phyloP scores from a whole-genome alignment of 441 rosid species.

The Theobroma grandiflorum region DNA sequence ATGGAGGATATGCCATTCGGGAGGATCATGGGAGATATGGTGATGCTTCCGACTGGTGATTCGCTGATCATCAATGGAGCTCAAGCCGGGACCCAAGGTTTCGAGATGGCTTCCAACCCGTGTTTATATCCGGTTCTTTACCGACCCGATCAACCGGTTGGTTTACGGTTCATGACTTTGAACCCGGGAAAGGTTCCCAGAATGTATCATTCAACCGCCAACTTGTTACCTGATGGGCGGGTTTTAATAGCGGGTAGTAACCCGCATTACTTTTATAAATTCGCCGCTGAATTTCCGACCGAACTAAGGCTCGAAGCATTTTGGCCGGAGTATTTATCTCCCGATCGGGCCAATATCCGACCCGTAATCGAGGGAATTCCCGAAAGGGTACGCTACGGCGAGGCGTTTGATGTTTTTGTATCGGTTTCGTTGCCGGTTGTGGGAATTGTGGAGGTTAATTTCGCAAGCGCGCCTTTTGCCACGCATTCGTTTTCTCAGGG shows the following conservation, averaged over 20 bases:
- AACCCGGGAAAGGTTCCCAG: constrained; percentile 68
- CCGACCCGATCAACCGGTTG: constrained; percentile 65
- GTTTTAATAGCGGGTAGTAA: constrained; percentile 73
- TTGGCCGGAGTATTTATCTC: constrained; percentile 70
- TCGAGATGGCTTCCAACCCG: constrained; percentile 69
- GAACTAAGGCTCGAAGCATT: constrained; percentile 71
- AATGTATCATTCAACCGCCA: constrained; percentile 78
- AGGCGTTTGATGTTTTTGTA: constrained; percentile 53
- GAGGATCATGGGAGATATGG: constrained; percentile 79
- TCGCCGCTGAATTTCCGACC: constrained; percentile 54
- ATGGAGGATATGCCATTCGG: constrained; percentile 75
- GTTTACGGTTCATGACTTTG: constrained; percentile 71
- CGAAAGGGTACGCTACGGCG: constrained; percentile 64
- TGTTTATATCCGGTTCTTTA: constrained; percentile 65
- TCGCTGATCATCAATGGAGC: constrained; percentile 72
- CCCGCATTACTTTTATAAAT: constrained; percentile 69
- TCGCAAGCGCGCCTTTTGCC: constrained; percentile 68
- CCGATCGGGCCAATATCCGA: constrained; percentile 66
- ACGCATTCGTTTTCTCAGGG: constrained; percentile 81
- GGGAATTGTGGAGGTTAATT: constrained; percentile 65
- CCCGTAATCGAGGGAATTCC: constrained; percentile 60
- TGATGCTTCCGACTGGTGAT: constrained; percentile 67
- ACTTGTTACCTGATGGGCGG: constrained; percentile 71
- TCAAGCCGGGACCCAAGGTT: constrained; percentile 71
- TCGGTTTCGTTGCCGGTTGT: constrained; percentile 74